These are phyloP conservation scores for Tillandsia fasciculata DNA, from an alignment of 176 grass and related monocot genomes.

Conservation along the genomic window DNA sequence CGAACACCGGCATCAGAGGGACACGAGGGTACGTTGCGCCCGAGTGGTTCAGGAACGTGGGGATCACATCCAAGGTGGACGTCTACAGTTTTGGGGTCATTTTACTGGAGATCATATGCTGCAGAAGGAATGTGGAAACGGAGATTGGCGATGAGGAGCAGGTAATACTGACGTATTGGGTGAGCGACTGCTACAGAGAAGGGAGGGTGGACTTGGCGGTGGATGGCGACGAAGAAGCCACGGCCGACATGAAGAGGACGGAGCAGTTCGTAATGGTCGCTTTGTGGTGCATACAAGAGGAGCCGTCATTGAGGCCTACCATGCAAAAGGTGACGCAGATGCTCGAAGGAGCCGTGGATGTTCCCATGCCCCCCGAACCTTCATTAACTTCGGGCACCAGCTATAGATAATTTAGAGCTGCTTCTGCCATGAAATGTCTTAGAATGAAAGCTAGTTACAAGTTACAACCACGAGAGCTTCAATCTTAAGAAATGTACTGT, in stretches of 20 bases:
- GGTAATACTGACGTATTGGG: slow-evolving; percentile 5
- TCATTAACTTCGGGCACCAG: background rate
- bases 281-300: slow-evolving; percentile 9
- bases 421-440: too few species aligned
- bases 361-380: slow-evolving; percentile 4
- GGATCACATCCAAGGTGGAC: slow-evolving; percentile 12
- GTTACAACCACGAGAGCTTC: too few species aligned
- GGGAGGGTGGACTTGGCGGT: background rate
- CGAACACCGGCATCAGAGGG: slow-evolving; percentile 13
- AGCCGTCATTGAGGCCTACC: slow-evolving; percentile 8
- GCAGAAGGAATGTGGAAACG: slow-evolving; percentile 5
- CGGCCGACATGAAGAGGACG: background rate
- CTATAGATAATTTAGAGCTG: too few species aligned
- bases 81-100: slow-evolving; percentile 21
- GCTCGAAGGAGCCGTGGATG: background rate
- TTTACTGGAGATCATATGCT: slow-evolving; percentile 17
- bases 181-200: background rate
- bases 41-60: slow-evolving; percentile 9
- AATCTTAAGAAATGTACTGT: too few species aligned
- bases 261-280: slow-evolving; percentile 11
- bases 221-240: background rate
- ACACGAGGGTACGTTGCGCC: slow-evolving; percentile 15
- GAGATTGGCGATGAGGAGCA: background rate
- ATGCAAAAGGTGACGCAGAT: slow-evolving; percentile 13
- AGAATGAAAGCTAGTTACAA: too few species aligned